Evolutionary conservation across 2,329 filamentous ascomycete species (phyloP), one percentile per base, ranked within the genome.

Genomic region (Hypoxylon sp.): DNA sequence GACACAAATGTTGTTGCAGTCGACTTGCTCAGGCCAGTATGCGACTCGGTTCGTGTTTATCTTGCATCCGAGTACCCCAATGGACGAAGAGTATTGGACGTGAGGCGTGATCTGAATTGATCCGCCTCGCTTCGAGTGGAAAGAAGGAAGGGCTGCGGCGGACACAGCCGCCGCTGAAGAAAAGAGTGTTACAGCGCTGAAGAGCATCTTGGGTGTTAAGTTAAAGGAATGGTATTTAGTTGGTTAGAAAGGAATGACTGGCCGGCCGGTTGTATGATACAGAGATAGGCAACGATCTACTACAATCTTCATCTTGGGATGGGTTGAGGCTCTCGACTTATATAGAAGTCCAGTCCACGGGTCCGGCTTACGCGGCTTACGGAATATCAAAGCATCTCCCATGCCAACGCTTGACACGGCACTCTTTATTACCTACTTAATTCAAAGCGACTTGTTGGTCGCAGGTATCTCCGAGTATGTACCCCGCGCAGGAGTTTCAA

Each of bases 11-110:
- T 86, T 82, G 79, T 85, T 79, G 82, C 88, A 90, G 80, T 82
- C 81, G 49, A 86, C 80, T 3, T 79, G 73, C 25, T 74, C 75
- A 6, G 88, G 88, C 86, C 86, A 90, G 84, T 90, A 90, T 68
- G 88, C 88, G 33, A 89, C 83, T 48, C 87, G 86, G 82, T 90
- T 85, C 70, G 83, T 87, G 80, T 90, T 78, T 78, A 90, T 84
- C 78, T 88, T 87, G 84, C 88, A 90, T 57, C 88, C 88, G 4
- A 88, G 80, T 1, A 89, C 87, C 51, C 88, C 88, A 65, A 89
- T 79, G 6, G 86, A 88, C 20, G 85, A 88, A 3, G 85, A 86
- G 80, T 84, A 90, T 71, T 80, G 77, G 72, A 84, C 85, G 74
- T 90, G 88, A 35, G 88, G 87, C 1, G 87, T 90, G 61, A 85